These are phyloP conservation scores for Ceratocystiopsis sp. DNA, from an alignment of 2,329 filamentous ascomycete genomes.

Conservation along the genomic window DNA sequence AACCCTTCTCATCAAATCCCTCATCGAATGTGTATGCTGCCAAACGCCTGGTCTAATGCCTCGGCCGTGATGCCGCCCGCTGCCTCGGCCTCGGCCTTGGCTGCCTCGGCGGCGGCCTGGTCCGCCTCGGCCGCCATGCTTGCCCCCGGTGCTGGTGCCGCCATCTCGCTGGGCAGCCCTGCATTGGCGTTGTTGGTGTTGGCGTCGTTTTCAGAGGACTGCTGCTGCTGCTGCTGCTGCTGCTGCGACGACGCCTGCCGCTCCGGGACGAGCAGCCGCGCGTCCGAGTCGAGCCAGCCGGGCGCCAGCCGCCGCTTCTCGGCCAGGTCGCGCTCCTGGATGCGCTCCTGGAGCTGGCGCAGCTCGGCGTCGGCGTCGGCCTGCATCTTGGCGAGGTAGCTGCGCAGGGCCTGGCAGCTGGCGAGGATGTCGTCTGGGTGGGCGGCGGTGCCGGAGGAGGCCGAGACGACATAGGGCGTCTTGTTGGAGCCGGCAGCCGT, in stretches of 20 bases:
- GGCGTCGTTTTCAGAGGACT: not conserved
- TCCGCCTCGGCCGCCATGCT: not conserved
- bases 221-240: slow-evolving; percentile 20
- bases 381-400: slow-evolving; percentile 54
- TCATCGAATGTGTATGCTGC: not conserved
- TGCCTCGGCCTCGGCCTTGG: no score
- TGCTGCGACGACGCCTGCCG: slow-evolving; percentile 19
- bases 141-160: not conserved
- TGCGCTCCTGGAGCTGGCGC: slow-evolving; percentile 49
- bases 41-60: slow-evolving; percentile 7
- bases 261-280: slow-evolving; percentile 50
- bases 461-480: slow-evolving; percentile 58
- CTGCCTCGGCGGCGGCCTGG: not conserved
- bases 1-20: not conserved
- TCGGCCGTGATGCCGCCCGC: not conserved
- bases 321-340: slow-evolving; percentile 48
- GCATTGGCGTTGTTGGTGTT: slow-evolving; percentile 2
- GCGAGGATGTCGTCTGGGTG: slow-evolving; percentile 74
- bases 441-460: slow-evolving; percentile 63
- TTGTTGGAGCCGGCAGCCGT: slow-evolving; percentile 17
- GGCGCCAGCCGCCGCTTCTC: slow-evolving; percentile 62
- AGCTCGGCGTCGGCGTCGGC: slow-evolving; percentile 52
- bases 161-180: slow-evolving; percentile 5
- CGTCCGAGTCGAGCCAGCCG: slow-evolving; percentile 63
- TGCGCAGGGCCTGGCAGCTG: slow-evolving; percentile 62